Percentiles rank a stretch among this genome's conserved stretches.
Evolutionary conservation across 768 basidiomycete genomes (phyloP).

Genomic region (Psilocybe tampanensis): DNA sequence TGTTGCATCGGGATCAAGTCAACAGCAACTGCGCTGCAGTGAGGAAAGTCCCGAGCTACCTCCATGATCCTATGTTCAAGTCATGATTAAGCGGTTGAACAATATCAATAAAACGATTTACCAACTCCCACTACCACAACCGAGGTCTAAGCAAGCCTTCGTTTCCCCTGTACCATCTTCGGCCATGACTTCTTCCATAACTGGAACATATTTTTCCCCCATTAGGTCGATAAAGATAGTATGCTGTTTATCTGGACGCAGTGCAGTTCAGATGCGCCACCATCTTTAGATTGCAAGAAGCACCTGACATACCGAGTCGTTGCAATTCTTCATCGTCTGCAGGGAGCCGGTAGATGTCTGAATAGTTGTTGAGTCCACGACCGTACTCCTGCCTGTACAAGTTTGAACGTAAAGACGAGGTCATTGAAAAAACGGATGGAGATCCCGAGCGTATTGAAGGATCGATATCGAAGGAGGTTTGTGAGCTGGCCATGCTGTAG

Average conservation of each 20-base stretch:
- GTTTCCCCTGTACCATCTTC: constrained; percentile 57
- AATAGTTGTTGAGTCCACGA: constrained; percentile 73
- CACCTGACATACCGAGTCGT: constrained; percentile 55
- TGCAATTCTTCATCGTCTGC: constrained; percentile 79
- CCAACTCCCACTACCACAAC: constrained; percentile 83
- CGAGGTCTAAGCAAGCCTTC: constrained; percentile 73
- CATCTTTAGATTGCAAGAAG: background rate
- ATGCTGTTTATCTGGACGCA: constrained; percentile 63
- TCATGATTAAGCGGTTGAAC: constrained; percentile 14
- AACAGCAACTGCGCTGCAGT: constrained; percentile 69
- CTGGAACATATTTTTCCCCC: constrained; percentile 64
- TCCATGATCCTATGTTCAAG: constrained; percentile 66
- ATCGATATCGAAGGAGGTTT: constrained; percentile 54
- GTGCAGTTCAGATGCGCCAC: background rate
- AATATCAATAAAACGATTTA: constrained; percentile 28
- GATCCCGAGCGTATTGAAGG: constrained; percentile 64
- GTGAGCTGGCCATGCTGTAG: constrained; percentile 43
- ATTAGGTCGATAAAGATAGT: constrained; percentile 61
- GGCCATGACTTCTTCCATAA: constrained; percentile 58
- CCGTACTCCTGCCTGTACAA: constrained; percentile 70
- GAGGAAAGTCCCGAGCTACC: constrained; percentile 70
- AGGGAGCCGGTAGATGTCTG: constrained; percentile 76
- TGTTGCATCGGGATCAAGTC: constrained; percentile 83
- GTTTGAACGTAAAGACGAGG: constrained; percentile 59
- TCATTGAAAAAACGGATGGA: constrained; percentile 73